Conservation (phyloP, 2,329 filamentous ascomycete species). For the Fusarium dlaminii region DNA sequence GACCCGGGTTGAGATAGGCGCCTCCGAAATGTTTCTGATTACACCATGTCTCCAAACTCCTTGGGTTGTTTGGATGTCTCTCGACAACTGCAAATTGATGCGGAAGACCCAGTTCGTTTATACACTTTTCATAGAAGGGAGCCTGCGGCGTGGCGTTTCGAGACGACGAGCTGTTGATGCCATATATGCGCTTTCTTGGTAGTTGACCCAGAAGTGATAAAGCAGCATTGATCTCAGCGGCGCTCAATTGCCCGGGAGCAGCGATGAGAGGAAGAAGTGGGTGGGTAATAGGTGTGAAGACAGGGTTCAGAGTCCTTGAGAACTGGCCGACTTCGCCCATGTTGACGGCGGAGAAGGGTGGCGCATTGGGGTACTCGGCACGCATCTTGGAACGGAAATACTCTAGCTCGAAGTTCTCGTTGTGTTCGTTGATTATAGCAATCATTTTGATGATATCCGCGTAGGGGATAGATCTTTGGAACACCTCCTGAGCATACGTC, state of each 20-base stretch:
- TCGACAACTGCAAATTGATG: slow-evolving; percentile 82
- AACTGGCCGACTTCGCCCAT: slow-evolving; percentile 90
- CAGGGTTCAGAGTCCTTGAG: slow-evolving; percentile 83
- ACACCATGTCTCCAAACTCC: slow-evolving; percentile 76
- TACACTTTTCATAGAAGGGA: slow-evolving; percentile 86
- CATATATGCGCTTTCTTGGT: slow-evolving; percentile 82
- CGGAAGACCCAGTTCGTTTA: slow-evolving; percentile 85
- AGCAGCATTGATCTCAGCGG: slow-evolving; percentile 84
- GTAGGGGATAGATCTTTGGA: slow-evolving; percentile 75
- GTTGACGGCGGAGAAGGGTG: slow-evolving; percentile 84
- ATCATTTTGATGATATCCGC: slow-evolving; percentile 94
- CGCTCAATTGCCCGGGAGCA: slow-evolving; percentile 85
- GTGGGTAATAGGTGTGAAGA: slow-evolving; percentile 89
- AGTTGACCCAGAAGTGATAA: slow-evolving; percentile 82
- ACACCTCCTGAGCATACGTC: slow-evolving; percentile 74
- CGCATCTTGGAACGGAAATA: slow-evolving; percentile 85
- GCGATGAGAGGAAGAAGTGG: slow-evolving; percentile 85
- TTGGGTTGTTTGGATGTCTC: slow-evolving; percentile 70
- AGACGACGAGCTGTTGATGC: slow-evolving; percentile 77
- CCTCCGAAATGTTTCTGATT: slow-evolving; percentile 81
- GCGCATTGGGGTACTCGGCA: slow-evolving; percentile 71
- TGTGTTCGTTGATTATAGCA: slow-evolving; percentile 80
- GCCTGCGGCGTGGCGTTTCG: slow-evolving; percentile 73
- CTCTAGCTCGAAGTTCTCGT: slow-evolving; percentile 90
- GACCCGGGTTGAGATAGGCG: slow-evolving; percentile 80